Base-by-base conservation (phyloP, 2,329 filamentous ascomycete genomes). In the Aspergillus glaucus region DNA sequence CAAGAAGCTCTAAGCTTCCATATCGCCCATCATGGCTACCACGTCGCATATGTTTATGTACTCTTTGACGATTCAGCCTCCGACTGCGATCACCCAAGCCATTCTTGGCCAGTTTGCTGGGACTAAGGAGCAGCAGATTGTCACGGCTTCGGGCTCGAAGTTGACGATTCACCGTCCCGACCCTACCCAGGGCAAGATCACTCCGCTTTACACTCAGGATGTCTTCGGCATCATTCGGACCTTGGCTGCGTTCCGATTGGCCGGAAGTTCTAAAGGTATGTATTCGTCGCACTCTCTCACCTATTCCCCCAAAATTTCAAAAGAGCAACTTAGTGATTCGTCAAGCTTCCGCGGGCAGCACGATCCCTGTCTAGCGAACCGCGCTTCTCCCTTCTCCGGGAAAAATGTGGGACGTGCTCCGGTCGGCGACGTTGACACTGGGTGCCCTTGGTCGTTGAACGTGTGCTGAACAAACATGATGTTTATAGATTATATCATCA, bases 41-140 rank as follows among this genome's bases (percentile, higher is more conserved):
- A 96, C 92, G 53, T 96, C 91, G 58, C 92, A 92, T 70, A 95
- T 96, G 89, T 96, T 96, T 71, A 85, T 98, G 75, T 98, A 98
- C 76, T 93, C 89, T 64, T 79, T 98, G 75, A 97, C 93, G 60
- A 85, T 99, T 64, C 90, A 96, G 73, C 86, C 88, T 60, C 88
- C 93, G 30, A 91, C 90, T 58, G 87, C 89, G 51, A 84, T 95
- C 63, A 90, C 86, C 45, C 87, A 95, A 73, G 91, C 93, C 55
- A 86, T 96, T 57, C 80, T 95, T 51, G 94, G 93, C 61, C 92
- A 97, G 74, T 97, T 97, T 72, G 85, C 89, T 52, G 91, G 92
- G 58, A 95, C 89, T 56, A 95, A 92, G 75, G 92, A 96, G 73
- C 93, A 98, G 77, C 91, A 96, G 73, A 95, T 99, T 66, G 82